Evolutionary conservation across 2,329 filamentous ascomycete genomes (phyloP), one percentile per base, ranked within the genome.

Genomic region (Xylaria sp.): DNA sequence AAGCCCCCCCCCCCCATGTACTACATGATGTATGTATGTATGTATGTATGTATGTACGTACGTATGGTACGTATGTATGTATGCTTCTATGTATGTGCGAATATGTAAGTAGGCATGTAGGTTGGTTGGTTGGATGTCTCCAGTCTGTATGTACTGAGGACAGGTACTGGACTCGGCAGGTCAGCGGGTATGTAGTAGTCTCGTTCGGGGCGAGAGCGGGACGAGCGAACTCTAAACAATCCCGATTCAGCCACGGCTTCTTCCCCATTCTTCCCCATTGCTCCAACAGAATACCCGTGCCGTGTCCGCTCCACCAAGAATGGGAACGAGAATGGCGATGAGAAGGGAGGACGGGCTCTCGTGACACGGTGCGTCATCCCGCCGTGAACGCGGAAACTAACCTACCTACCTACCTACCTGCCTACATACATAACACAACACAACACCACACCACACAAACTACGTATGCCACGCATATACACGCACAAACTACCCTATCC

Each of bases 281-380:
- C 50, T 59, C 59, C 57, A 58, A 54, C 52, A 61, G 59, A 62
- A 67, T 66, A 67, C 60, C 66, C 64, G 66, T 65, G 63, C 64
- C 64, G 66, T 60, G 55, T 57, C 58, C 61, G 43, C 54, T 61
- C 58, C 59, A 61, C 63, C 52, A 51, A 52, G 56, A 61, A 48
- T 49, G 55, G 58, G 55, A 34, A 34, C 16, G 29, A 34, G 29
- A n/a, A 34, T 34, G 29, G 29, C 8, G 9, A 26, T 26, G 24
- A 26, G 24, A 26, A 6, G 9, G 24, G 24, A 34, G 29, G 8
- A 34, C 29, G 29, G 29, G 29, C 29, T 34, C 16, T 34, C 29
- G 29, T 34, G 29, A 34, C 9, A 34, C 11, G 16, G 29, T 13
- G 9, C 29, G 29, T 34, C n/a, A n/a, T n/a, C n/a, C n/a, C n/a